Evolutionary conservation across 441 rosid genomes (phyloP), one percentile per base, ranked within the genome.

Genomic region (Hypseocharis bilobata): DNA sequence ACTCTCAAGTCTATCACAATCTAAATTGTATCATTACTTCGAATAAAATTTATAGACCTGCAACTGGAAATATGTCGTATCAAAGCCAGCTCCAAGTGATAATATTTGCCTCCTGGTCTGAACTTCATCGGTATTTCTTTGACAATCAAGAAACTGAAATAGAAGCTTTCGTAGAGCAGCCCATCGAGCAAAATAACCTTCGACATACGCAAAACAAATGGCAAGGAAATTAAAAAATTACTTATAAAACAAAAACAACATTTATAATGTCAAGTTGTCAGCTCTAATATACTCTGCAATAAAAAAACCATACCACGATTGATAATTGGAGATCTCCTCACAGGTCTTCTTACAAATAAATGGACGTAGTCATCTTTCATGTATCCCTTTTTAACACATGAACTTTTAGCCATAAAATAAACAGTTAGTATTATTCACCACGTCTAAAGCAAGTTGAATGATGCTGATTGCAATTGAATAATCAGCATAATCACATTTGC

Each of bases 151-250:
- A 81, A 93, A 93, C 79, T 91, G 96, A 76, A 64, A 71, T 28
- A 93, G 63, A 74, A 91, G 86, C 85, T 86, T 86, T 63, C 96
- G 77, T 55, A 91, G 71, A 72, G 96, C 97, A 72, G 97, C 95
- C 97, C 95, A 93, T 34, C 97, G 97, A 25, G 97, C 84, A 76
- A 83, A 93, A 74, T 91, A 93, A 74, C 99, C 97, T 93, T n/a
- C 67, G 58, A 70, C 28, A 73, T 30, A 69, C 0, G 22, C 36
- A 65, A 47, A 51, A 72, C 40, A 59, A 29, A n/a, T 26, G 4
- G 19, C 16, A 61, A 51, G 45, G 49, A 23, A 71, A 36, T 47
- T 11, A 51, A 44, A 49, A 23, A 71, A 36, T 47, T 11, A 44
- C 13, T 6, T 19, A 52, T 23, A 14, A 16, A 27, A 34, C 14